Percentiles rank a stretch among this genome's conserved stretches.
Evolutionary conservation across 345 rosid genomes (phyloP).

Genomic region (Populus nigra): DNA sequence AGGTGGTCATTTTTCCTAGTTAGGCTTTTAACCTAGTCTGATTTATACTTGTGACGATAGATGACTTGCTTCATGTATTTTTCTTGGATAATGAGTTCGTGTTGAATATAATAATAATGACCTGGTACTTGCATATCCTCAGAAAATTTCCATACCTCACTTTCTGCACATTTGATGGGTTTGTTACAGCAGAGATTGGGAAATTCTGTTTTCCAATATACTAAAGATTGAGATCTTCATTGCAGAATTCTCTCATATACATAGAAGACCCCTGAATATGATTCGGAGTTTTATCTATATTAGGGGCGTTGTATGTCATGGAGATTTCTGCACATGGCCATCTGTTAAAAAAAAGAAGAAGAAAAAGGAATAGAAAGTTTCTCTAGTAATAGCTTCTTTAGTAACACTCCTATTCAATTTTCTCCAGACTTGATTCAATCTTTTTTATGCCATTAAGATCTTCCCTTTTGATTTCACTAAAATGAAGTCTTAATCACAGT

Average conservation of each 20-base stretch:
- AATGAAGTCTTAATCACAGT: slow-evolving; percentile 45
- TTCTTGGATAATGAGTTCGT: too few species aligned
- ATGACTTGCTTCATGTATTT: too few species aligned
- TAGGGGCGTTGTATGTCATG: neutral
- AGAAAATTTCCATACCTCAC: neutral
- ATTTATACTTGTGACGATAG: too few species aligned
- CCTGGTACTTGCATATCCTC: too few species aligned
- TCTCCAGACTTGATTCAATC: neutral
- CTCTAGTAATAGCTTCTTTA: neutral
- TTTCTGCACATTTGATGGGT: neutral
- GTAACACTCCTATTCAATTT: neutral
- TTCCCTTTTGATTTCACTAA: slow-evolving; percentile 6
- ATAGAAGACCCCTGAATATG: neutral
- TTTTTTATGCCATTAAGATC: neutral
- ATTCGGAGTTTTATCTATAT: neutral
- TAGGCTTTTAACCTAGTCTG: too few species aligned
- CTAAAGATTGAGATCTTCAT: neutral
- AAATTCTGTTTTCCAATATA: neutral
- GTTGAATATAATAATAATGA: neutral
- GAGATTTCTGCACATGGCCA: neutral
- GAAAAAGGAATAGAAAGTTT: neutral
- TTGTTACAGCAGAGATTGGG: neutral
- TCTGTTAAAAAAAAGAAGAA: neutral
- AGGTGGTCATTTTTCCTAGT: too few species aligned
- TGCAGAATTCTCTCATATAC: neutral